A percentile compares a stretch with the other conserved stretches of the same genome.
These are phyloP conservation scores for Raddia distichophylla DNA, from an alignment of 176 grass and related monocot species.

Conservation along the genomic window DNA sequence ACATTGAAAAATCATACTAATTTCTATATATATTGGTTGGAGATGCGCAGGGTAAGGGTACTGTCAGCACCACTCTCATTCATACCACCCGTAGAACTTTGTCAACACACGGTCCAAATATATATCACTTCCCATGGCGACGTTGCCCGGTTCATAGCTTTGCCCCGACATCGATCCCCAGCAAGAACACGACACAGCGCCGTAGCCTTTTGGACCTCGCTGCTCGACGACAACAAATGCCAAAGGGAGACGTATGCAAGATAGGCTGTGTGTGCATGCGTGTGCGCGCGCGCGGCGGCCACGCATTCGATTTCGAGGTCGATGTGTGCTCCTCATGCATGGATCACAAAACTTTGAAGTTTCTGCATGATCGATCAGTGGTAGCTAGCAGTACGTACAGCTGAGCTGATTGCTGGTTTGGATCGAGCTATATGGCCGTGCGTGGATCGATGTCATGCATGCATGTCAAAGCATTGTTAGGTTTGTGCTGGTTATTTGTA, in stretches of 20 bases:
- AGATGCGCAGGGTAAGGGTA: too few species aligned
- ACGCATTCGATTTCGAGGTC: not conserved
- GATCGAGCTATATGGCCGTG: not conserved
- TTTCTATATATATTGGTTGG: too few species aligned
- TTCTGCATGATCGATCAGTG: not conserved
- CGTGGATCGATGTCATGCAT: too few species aligned
- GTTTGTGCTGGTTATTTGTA: not conserved
- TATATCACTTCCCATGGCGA: not conserved
- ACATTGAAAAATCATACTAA: too few species aligned
- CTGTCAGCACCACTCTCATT: too few species aligned
- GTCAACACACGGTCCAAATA: not conserved
- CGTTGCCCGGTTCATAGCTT: not conserved
- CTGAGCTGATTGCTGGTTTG: not conserved
- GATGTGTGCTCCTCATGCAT: slow-evolving; percentile 39
- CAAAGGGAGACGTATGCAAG: not conserved
- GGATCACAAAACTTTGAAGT: slow-evolving; percentile 20
- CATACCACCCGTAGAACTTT: not conserved
- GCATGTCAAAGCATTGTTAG: slow-evolving; percentile 3
- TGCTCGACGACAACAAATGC: slow-evolving; percentile 25
- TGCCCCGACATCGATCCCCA: too few species aligned
- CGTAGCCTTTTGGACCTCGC: not conserved
- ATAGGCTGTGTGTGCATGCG: too few species aligned
- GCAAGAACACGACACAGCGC: not conserved
- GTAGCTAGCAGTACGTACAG: not conserved
- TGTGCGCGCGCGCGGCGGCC: not conserved